These are phyloP conservation scores for Sonneratia caseolaris DNA, from an alignment of 345 rosid species.

Conservation along the genomic window DNA sequence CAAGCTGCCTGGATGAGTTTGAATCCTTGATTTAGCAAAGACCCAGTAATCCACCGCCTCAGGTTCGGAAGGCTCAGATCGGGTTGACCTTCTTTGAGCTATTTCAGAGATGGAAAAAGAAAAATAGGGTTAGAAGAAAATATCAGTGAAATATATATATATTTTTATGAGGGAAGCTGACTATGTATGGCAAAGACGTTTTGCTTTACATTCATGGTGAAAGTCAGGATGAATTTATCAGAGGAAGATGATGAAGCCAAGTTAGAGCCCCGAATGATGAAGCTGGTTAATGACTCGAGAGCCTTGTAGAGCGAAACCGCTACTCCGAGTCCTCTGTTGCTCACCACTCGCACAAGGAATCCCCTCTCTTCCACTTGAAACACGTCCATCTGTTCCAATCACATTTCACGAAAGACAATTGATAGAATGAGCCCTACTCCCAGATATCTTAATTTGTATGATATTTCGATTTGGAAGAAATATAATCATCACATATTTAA, in stretches of 20 bases:
- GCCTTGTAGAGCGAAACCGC: constrained; percentile 61
- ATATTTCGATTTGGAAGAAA: neutral
- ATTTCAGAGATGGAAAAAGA: neutral
- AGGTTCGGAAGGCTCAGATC: constrained; percentile 45
- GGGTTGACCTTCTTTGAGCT: constrained; percentile 43
- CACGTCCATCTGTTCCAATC: constrained; percentile 37
- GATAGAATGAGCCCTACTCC: neutral
- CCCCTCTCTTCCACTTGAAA: constrained; percentile 69
- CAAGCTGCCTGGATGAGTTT: constrained; percentile 20
- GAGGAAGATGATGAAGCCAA: constrained; percentile 37
- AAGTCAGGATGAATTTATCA: constrained; percentile 47
- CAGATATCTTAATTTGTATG: neutral
- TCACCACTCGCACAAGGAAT: constrained; percentile 47
- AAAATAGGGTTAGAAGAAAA: neutral
- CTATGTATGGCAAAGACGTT: neutral
- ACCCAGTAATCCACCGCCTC: constrained; percentile 61
- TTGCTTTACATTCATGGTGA: constrained; percentile 45
- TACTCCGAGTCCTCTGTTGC: constrained; percentile 49
- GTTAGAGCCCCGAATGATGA: constrained; percentile 59
- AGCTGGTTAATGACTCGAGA: constrained; percentile 59
- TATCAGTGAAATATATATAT: neutral
- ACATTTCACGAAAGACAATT: neutral
- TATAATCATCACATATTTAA: no score
- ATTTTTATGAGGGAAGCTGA: neutral
- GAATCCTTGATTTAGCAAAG: constrained; percentile 74